Base-by-base conservation (phyloP, 2,329 filamentous ascomycete species). In the Lomentospora prolificans region DNA sequence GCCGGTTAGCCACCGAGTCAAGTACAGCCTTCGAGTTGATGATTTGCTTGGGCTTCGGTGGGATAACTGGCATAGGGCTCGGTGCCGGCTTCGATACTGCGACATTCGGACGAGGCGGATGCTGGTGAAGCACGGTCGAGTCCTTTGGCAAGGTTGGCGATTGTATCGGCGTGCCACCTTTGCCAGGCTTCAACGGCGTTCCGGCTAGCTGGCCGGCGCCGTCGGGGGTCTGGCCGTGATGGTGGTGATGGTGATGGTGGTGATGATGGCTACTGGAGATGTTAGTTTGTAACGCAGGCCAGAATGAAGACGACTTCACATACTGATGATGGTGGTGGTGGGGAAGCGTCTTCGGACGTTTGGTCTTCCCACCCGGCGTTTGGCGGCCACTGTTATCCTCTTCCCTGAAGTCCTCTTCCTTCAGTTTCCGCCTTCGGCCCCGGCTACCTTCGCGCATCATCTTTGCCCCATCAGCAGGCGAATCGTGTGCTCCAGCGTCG, bases 11-110 rank as follows among this genome's bases (percentile, higher is more conserved):
- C 3, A 92, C 83, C 28, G 82, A 84, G 1, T 90, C 83, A 10
- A 96, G 69, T 0, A 96, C 81, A 0, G 81, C 77, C 59, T 87
- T 78, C 1, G 86, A 87, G 8, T 80, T 80, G 24, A 95, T 78
- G 14, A 79, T 81, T 2, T 81, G 82, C 59, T 83, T 85, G 5
- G 84, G 76, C 65, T 85, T 84, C 57, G 82, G 75, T 46, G 84
- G 71, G 53, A 77, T 61, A 59, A 74, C 67, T 55, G 71, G 72
- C 58, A 67, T 73, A 51, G 67, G 70, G 61, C 63, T 74, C 56
- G 66, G 63, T 3, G 65, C 59, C 24, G 66, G 59, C 50, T 66
- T 69, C 6, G 64, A 50, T 14, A 24, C 28, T 31, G 46, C 31
- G 22, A 39, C n/a, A 24, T 7, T 71, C 31, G 70, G 70, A 4